A percentile compares a stretch with the other conserved stretches of the same genome.
Conservation (phyloP, 2,329 filamentous ascomycete species). For the Cladosporium sp. region DNA sequence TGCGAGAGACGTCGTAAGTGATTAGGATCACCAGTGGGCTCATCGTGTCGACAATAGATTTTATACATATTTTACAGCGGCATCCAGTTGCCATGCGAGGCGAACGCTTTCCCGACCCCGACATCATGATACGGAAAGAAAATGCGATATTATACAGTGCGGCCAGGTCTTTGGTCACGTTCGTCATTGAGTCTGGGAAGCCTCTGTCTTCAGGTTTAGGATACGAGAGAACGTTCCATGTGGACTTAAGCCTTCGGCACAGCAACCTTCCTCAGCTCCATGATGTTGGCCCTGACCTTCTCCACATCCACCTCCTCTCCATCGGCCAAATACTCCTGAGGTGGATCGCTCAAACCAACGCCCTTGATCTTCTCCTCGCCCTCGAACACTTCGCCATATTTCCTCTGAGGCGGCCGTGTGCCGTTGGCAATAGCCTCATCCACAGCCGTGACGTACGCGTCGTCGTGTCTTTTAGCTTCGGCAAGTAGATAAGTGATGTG, state of each 20-base stretch:
- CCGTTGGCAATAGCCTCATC: conserved; percentile 25
- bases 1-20: no score
- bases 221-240: no score
- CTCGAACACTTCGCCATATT: conserved; percentile 5
- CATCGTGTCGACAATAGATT: no score
- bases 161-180: no score
- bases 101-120: no score
- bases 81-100: no score
- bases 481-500: conserved; percentile 42
- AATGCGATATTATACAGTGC: no score
- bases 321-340: not conserved
- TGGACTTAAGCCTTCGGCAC: not conserved
- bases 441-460: conserved; percentile 21
- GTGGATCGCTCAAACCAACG: conserved; percentile 4
- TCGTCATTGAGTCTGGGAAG: no score
- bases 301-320: conserved; percentile 1
- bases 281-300: conserved; percentile 7
- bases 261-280: conserved; percentile 11
- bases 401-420: conserved; percentile 17
- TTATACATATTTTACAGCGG: no score
- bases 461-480: conserved; percentile 26
- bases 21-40: no score
- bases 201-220: no score
- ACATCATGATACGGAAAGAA: no score
- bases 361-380: not conserved